These are phyloP conservation scores for Zymoseptoria tritici DNA, from an alignment of 2,329 filamentous ascomycete genomes.

Conservation along the genomic window DNA sequence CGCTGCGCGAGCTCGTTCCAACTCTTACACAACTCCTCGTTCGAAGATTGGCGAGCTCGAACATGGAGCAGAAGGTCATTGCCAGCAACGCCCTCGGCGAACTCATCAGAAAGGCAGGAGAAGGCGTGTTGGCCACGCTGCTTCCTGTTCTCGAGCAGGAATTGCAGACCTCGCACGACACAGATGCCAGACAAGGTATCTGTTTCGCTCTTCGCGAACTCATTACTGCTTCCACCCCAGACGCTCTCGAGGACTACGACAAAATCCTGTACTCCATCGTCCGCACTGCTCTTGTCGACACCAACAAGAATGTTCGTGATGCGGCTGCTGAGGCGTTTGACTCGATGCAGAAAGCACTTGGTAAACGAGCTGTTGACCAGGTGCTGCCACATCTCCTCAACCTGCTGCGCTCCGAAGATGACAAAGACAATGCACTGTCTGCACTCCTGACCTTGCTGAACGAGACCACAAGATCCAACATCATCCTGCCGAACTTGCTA, in stretches of 20 bases:
- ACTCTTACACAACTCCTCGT: slow-evolving; percentile 94
- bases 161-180: slow-evolving; percentile 77
- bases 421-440: slow-evolving; percentile 85
- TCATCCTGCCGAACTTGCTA: slow-evolving; percentile 92
- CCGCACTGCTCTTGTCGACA: slow-evolving; percentile 83
- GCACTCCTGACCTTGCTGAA: slow-evolving; percentile 91
- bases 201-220: slow-evolving; percentile 93
- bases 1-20: slow-evolving; percentile 89
- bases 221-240: slow-evolving; percentile 78
- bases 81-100: slow-evolving; percentile 95
- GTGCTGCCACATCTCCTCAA: slow-evolving; percentile 87
- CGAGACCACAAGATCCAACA: slow-evolving; percentile 86
- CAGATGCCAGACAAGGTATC: slow-evolving; percentile 92
- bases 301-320: slow-evolving; percentile 82
- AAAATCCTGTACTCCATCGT: slow-evolving; percentile 93
- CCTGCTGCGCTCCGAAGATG: slow-evolving; percentile 74
- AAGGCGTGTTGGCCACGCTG: slow-evolving; percentile 79
- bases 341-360: slow-evolving; percentile 83
- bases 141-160: slow-evolving; percentile 90
- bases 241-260: slow-evolving; percentile 88
- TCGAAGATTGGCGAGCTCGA: slow-evolving; percentile 83
- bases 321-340: slow-evolving; percentile 97
- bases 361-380: slow-evolving; percentile 91
- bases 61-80: slow-evolving; percentile 98
- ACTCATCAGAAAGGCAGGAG: slow-evolving; percentile 92